These are phyloP conservation scores for Suhomyces bolitotheri DNA, from an alignment of 1,139 yeast species.

Conservation along the genomic window DNA sequence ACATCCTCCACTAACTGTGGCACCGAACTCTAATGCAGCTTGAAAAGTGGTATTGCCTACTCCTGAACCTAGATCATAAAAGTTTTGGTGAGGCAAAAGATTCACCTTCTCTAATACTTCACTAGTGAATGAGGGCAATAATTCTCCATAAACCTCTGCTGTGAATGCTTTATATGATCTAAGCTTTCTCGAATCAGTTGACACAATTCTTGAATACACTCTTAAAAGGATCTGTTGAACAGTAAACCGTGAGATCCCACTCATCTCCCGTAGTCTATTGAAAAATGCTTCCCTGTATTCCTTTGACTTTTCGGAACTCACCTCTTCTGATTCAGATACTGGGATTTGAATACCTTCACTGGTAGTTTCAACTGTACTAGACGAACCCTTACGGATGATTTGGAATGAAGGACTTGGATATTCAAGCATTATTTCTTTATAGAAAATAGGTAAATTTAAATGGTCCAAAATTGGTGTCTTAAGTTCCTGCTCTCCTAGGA, in stretches of 20 bases:
- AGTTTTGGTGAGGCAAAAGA: conserved; percentile 53
- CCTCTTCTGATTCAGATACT: conserved; percentile 1
- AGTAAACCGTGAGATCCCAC: conserved; percentile 53
- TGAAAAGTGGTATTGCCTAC: conserved; percentile 91
- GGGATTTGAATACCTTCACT: conserved; percentile 10
- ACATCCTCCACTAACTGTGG: conserved; percentile 76
- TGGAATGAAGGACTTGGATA: conserved; percentile 17
- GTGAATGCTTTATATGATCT: conserved; percentile 82
- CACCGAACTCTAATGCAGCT: conserved; percentile 86
- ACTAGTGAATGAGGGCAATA: conserved; percentile 75
- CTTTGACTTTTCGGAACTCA: conserved; percentile 19
- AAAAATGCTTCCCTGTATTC: conserved; percentile 31
- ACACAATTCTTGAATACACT: conserved; percentile 73
- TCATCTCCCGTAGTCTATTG: conserved; percentile 32
- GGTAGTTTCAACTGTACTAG: background rate
- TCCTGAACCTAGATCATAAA: conserved; percentile 89
- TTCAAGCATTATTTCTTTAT: conserved; percentile 25
- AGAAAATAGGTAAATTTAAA: conserved; percentile 28
- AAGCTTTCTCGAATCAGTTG: conserved; percentile 67
- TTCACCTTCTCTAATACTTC: conserved; percentile 66
- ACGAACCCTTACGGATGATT: conserved; percentile 1
- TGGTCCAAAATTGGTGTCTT: conserved; percentile 22
- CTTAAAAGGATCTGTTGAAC: conserved; percentile 71
- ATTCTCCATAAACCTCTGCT: conserved; percentile 88
- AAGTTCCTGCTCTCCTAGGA: conserved; percentile 22